Evolutionary conservation across 2,329 filamentous ascomycete genomes (phyloP), one percentile per base, ranked within the genome.

Genomic region (Fusarium graminum): DNA sequence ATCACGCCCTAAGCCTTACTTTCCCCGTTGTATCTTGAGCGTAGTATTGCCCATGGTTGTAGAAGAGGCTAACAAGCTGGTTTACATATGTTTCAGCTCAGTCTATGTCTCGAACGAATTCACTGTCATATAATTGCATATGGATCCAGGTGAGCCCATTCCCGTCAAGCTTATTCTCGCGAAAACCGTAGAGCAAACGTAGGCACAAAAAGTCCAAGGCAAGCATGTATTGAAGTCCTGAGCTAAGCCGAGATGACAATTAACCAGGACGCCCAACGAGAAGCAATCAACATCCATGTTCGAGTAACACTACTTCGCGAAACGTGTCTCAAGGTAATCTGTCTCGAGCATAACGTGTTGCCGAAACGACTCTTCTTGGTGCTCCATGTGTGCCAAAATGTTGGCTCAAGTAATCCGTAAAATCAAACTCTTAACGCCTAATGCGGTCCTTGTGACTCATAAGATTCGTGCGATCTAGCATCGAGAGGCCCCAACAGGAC

Each of bases 391-490:
- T 61, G 68, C 57, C 63, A 63, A 63, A 62, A 42, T 52, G 42
- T 39, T 67, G 67, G 55, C 59, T 50, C 62, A 70, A 69, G 43
- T 42, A 69, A 64, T 43, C 57, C 56, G 38, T 29, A 60, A 64
- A 72, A 62, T 57, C 63, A 59, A 62, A 71, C 56, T 50, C 22
- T 30, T 56, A 73, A 73, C 72, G 72, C 72, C 72, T 30, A 52
- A 50, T 57, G 55, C 58, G 55, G 46, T 40, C 55, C 59, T 44
- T 61, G 49, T 50, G 52, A 59, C 49, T 63, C 63, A 53, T 66
- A 47, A 66, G 28, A 52, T 56, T 40, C 50, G 34, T 63, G 26
- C 52, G 38, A 38, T 40, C 45, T 45, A 49, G 45, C 30, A 30
- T 49, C 39, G 38, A 32, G 40, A 32, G 34, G 11, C 29, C 42